Conservation (phyloP, 2,329 filamentous ascomycete genomes). For the Penicillium corylophilum region DNA sequence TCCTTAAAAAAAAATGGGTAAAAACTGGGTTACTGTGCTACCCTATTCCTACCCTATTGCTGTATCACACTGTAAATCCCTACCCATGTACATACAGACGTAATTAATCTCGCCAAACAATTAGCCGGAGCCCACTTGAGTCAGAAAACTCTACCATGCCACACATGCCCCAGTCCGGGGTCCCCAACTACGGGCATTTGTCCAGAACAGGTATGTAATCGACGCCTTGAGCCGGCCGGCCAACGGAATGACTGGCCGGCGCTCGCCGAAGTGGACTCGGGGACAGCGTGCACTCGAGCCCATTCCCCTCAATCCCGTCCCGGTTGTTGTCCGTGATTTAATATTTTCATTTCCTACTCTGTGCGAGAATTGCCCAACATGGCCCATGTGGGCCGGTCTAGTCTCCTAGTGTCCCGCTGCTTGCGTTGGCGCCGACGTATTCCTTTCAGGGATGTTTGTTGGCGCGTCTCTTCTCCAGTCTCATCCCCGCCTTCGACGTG, state of each 20-base stretch:
- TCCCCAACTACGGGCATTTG: constrained; percentile 18
- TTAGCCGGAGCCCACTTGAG: constrained; percentile 17
- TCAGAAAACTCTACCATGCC: not conserved
- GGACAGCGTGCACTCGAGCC: not conserved
- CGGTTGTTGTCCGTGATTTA: not conserved
- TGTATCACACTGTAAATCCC: too few relatives aligned
- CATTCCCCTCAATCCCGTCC: not conserved
- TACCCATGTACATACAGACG: too few relatives aligned
- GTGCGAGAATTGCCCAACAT: not conserved
- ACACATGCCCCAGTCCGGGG: constrained; percentile 16
- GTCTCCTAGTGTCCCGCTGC: not conserved
- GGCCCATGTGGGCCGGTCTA: not conserved
- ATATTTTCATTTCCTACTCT: not conserved
- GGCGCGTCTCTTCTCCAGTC: constrained; percentile 1
- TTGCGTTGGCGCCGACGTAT: not conserved
- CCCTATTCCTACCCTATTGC: not conserved
- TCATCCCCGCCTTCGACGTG: constrained; percentile 1
- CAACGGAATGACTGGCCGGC: constrained; percentile 8
- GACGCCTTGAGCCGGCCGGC: constrained; percentile 5
- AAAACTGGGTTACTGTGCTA: not conserved
- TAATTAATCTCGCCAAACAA: not conserved
- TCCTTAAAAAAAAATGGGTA: not conserved
- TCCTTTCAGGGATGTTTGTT: not conserved
- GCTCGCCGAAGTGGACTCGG: constrained; percentile 18
- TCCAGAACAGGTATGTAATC: constrained; percentile 13